Conservation (phyloP, 2,329 filamentous ascomycete genomes). For the Colletotrichum chlorophyti region DNA sequence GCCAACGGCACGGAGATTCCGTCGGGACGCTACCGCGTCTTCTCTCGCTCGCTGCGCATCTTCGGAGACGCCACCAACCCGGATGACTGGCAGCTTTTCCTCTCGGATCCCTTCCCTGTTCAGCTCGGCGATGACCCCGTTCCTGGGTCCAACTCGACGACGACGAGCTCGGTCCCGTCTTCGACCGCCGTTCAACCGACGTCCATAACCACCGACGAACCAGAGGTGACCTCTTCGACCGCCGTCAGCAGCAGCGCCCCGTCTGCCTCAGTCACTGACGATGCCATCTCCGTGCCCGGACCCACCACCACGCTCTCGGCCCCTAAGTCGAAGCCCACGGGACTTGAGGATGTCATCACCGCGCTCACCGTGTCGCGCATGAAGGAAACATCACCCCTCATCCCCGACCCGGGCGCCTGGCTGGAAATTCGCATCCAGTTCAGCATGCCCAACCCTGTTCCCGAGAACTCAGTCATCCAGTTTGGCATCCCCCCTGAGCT, state of each 20-base stretch:
- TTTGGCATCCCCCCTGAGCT: slow-evolving; percentile 21
- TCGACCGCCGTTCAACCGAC: too few relatives aligned
- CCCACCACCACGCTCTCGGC: slow-evolving; percentile 26
- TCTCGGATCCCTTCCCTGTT: slow-evolving; percentile 39
- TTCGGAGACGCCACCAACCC: slow-evolving; percentile 53
- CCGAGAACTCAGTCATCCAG: slow-evolving; percentile 4
- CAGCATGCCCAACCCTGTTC: slow-evolving; percentile 1
- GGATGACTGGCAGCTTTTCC: slow-evolving; percentile 53
- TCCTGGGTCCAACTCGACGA: slow-evolving; percentile 5
- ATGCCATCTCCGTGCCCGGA: slow-evolving; percentile 19
- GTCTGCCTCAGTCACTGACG: too few relatives aligned
- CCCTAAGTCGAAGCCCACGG: slow-evolving; percentile 17
- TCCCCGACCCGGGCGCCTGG: slow-evolving; percentile 15
- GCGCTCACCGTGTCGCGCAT: slow-evolving; percentile 16
- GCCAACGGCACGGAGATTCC: slow-evolving; percentile 27
- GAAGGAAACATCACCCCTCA: neutral
- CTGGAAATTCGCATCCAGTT: slow-evolving; percentile 25
- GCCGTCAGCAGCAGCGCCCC: neutral
- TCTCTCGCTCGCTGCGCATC: slow-evolving; percentile 55
- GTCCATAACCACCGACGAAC: too few relatives aligned
- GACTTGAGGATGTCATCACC: slow-evolving; percentile 9
- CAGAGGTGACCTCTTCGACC: too few relatives aligned
- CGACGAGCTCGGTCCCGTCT: neutral
- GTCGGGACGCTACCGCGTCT: slow-evolving; percentile 30
- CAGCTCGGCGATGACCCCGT: slow-evolving; percentile 27